Evolutionary conservation across 352 stramenopile species (phyloP), one percentile per base, ranked within the genome.

Genomic region (Pythium grandisporangium): DNA sequence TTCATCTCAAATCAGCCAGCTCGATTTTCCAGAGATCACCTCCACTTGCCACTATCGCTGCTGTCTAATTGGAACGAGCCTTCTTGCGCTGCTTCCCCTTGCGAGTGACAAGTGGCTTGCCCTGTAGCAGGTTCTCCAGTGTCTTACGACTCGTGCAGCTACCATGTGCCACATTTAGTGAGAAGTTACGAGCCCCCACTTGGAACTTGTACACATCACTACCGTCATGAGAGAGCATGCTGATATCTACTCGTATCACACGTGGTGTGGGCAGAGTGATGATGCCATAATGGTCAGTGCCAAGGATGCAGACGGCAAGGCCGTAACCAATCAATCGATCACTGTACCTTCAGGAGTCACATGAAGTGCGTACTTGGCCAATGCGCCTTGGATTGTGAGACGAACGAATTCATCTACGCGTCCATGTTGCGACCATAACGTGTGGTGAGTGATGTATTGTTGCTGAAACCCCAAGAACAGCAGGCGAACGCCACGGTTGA

Each of bases 1-100:
- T n/a, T n/a, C n/a, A n/a, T n/a, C n/a, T n/a, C n/a, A n/a, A n/a
- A n/a, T n/a, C n/a, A n/a, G n/a, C n/a, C n/a, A n/a, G n/a, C n/a
- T n/a, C n/a, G n/a, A 21, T 41, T 30, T 10, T 45, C 38, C 66
- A 63, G n/a, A n/a, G n/a, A n/a, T n/a, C n/a, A n/a, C n/a, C n/a
- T n/a, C n/a, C n/a, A n/a, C n/a, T n/a, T n/a, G n/a, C n/a, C n/a
- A n/a, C 43, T 30, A 51, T 20, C 55, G 21, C 7, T 37, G 32
- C 27, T 17, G 16, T 33, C 37, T 43, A 26, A 27, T 33, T n/a
- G 25, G 52, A 30, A 53, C 26, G n/a, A 53, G 47, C n/a, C 40
- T 83, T 84, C 57, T 88, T 88, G 30, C 60, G 48, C 47, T 80
- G 59, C 38, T 81, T 85, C 30, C 57, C 46, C 43, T 77, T 79